These are phyloP conservation scores for Plasmodium berghei DNA, from an alignment of 169 alveolate species.

Conservation along the genomic window DNA sequence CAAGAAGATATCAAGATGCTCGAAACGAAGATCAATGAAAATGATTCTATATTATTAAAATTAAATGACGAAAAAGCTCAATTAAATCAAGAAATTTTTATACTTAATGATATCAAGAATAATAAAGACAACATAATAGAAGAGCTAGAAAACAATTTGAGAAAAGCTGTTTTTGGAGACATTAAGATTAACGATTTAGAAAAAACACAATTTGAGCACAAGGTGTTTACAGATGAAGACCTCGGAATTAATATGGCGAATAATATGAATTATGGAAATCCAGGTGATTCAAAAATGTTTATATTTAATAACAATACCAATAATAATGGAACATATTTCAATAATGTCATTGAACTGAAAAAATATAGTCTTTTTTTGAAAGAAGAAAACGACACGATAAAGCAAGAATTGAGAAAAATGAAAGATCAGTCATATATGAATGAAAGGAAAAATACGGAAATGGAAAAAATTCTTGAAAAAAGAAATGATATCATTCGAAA, in stretches of 20 bases:
- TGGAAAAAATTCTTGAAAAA: slow-evolving; percentile 57
- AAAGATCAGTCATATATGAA: slow-evolving; percentile 41
- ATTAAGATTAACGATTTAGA: slow-evolving; percentile 55
- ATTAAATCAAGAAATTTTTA: slow-evolving; percentile 48
- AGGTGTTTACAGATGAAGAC: slow-evolving; percentile 65
- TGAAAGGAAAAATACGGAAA: slow-evolving; percentile 55
- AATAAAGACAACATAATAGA: slow-evolving; percentile 65
- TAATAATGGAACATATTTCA: not conserved
- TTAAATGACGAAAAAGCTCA: slow-evolving; percentile 70
- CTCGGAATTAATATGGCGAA: slow-evolving; percentile 29
- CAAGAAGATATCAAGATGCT: slow-evolving; percentile 37
- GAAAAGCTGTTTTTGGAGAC: slow-evolving; percentile 76
- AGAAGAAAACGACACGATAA: slow-evolving; percentile 67
- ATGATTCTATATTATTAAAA: slow-evolving; percentile 28
- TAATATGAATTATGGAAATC: slow-evolving; percentile 19
- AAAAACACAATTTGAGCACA: slow-evolving; percentile 37
- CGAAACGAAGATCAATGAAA: slow-evolving; percentile 38
- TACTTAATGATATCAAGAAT: slow-evolving; percentile 48
- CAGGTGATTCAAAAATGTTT: slow-evolving; percentile 34
- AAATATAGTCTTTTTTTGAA: slow-evolving; percentile 67
- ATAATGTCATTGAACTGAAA: slow-evolving; percentile 24
- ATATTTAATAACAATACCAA: slow-evolving; percentile 51
- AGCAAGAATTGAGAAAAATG: slow-evolving; percentile 68
- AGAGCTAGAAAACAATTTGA: slow-evolving; percentile 69
- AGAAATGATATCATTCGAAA: slow-evolving; percentile 68